Evolutionary conservation across 805 yeast species (phyloP), one percentile per base, ranked within the genome.

Genomic region (Monosporozyma aquatica): DNA sequence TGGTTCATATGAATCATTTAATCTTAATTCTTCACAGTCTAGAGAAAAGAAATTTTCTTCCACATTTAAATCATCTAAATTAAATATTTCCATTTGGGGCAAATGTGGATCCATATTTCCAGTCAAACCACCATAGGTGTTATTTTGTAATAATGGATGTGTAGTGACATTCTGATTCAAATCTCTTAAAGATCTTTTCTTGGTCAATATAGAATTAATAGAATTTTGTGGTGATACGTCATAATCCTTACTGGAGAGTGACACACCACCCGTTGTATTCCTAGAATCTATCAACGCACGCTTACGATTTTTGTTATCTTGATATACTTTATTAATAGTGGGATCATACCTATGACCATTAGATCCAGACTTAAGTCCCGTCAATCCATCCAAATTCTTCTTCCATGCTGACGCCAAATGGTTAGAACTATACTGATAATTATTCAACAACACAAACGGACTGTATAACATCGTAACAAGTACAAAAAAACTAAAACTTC

Each of bases 51-150:
- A 32, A 17, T 32, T 14, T 9, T 50, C 56, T 13, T 46, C 40
- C 27, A 60, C 29, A 37, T 58, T 58, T 25, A 60, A 42, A 38
- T 60, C 64, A 6, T 44, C 45, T 37, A 53, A 34, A 33, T 55
- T 55, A 26, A 50, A 30, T 21, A 50, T 28, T 23, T 48, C 47
- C 32, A 56, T 38, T 33, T 43, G 38, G 18, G 53, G 53, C 18
- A 23, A 26, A 11, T 36, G 15, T 7, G 15, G 23, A 5, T 35
- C 34, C 13, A 23, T 28, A 24, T 28, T 21, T 8, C 3, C 17
- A 23, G n/a, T n/a, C n/a, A n/a, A n/a, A n/a, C n/a, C n/a, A n/a
- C n/a, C n/a, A n/a, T n/a, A n/a, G n/a, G n/a, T n/a, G n/a, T n/a
- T n/a, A n/a, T n/a, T n/a, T n/a, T n/a, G n/a, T n/a, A n/a, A 15